phyloP scores from a whole-genome alignment of 2,329 filamentous ascomycete species.

The Moelleriella libera region DNA sequence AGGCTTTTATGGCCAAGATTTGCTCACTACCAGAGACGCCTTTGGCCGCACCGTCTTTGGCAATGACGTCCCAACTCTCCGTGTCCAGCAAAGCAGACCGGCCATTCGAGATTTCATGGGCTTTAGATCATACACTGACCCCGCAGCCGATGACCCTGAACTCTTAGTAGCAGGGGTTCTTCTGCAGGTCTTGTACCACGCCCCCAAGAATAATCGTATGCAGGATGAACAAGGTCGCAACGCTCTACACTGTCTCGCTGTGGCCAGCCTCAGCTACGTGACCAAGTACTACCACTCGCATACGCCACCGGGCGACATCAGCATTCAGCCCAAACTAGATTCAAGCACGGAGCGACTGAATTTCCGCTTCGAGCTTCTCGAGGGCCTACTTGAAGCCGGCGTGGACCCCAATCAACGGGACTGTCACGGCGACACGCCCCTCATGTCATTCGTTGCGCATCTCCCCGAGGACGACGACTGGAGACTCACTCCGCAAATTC shows the following conservation, averaged over 20 bases:
- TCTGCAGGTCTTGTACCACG: background rate
- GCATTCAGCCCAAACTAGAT: conserved; percentile 16
- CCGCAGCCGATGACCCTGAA: too few relatives aligned
- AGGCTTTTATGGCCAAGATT: background rate
- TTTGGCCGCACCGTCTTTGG: conserved; percentile 10
- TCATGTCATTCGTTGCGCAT: conserved; percentile 39
- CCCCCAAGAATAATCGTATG: conserved; percentile 4
- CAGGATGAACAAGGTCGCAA: conserved; percentile 33
- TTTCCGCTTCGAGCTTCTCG: conserved; percentile 12
- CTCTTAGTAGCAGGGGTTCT: too few relatives aligned
- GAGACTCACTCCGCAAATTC: conserved; percentile 28
- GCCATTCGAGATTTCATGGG: too few relatives aligned
- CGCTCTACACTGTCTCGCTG: conserved; percentile 43
- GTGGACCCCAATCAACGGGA: conserved; percentile 41
- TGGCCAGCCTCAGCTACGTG: conserved; percentile 31
- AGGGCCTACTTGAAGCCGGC: conserved; percentile 17
- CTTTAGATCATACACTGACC: too few relatives aligned
- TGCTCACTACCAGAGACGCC: conserved; percentile 5
- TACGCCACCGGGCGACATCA: conserved; percentile 5
- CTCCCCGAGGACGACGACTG: conserved; percentile 37
- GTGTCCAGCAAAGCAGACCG: too few relatives aligned
- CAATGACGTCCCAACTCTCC: too few relatives aligned
- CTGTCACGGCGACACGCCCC: conserved; percentile 33
- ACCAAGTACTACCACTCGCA: conserved; percentile 16
- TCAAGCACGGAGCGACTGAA: conserved; percentile 17